phyloP scores from a whole-genome alignment of 495 filamentous ascomycete species.

The Penicillium mononematosum region DNA sequence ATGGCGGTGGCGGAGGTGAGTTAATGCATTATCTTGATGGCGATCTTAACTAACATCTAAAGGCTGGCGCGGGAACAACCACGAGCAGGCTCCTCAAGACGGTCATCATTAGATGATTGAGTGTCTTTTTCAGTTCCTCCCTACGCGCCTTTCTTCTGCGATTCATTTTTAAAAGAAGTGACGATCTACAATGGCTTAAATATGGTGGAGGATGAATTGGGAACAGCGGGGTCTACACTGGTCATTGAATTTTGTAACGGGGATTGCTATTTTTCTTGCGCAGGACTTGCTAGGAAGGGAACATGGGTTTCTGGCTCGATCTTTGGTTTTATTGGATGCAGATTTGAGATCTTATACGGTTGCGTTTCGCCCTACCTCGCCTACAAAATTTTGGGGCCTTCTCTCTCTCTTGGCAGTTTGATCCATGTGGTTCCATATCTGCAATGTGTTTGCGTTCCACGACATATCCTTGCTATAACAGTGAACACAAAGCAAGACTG shows the following conservation, averaged over 20 bases:
- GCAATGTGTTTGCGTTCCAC: neutral
- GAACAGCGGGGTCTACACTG: neutral
- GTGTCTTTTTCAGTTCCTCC: neutral
- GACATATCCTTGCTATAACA: neutral
- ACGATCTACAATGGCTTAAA: slow-evolving; percentile 16
- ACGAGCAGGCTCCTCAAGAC: slow-evolving; percentile 24
- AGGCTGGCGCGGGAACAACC: slow-evolving; percentile 39
- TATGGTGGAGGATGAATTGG: slow-evolving; percentile 16
- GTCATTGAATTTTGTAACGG: neutral
- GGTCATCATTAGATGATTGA: slow-evolving; percentile 15
- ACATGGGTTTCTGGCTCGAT: neutral
- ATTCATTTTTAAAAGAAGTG: slow-evolving; percentile 15
- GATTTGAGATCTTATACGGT: neutral
- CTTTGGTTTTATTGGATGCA: neutral
- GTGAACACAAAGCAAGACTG: neutral
- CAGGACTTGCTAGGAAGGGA: neutral
- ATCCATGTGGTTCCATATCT: neutral
- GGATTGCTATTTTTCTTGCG: slow-evolving; percentile 1
- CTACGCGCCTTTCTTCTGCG: slow-evolving; percentile 1
- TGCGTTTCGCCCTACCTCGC: neutral
- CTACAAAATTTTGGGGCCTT: neutral
- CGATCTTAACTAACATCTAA: neutral
- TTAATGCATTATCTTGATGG: neutral
- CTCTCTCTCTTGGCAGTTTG: slow-evolving; percentile 7
- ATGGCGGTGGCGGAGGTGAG: slow-evolving; percentile 40